phyloP scores from a whole-genome alignment of 805 yeast genomes.

The Pichia rugopelliculosa region DNA sequence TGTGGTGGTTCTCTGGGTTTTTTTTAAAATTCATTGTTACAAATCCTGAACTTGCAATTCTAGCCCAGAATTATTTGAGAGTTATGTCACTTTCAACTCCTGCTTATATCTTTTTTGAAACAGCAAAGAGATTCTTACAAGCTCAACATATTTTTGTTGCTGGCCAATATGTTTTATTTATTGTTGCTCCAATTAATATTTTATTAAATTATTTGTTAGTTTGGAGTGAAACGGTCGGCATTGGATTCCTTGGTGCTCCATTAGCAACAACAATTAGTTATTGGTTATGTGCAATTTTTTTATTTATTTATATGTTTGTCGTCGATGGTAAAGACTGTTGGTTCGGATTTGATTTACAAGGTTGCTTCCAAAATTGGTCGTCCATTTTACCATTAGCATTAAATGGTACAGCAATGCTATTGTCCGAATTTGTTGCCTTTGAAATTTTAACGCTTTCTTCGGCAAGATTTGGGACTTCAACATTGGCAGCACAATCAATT shows the following conservation, averaged over 20 bases:
- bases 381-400: conserved; percentile 39
- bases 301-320: conserved; percentile 46
- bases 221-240: conserved; percentile 46
- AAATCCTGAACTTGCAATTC: conserved; percentile 35
- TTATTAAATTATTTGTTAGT: conserved; percentile 58
- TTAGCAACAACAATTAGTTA: conserved; percentile 62
- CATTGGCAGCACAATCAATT: conserved; percentile 51
- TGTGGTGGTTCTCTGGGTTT: conserved; percentile 58
- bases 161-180: conserved; percentile 55
- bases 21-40: conserved; percentile 39
- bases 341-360: conserved; percentile 44
- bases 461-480: conserved; percentile 43
- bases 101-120: conserved; percentile 62
- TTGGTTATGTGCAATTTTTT: conserved; percentile 56
- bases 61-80: conserved; percentile 52
- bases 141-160: conserved; percentile 79
- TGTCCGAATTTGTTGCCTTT: conserved; percentile 51
- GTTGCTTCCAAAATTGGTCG: conserved; percentile 29
- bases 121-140: conserved; percentile 65
- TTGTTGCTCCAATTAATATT: conserved; percentile 69
- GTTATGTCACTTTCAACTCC: conserved; percentile 60
- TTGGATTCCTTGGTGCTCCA: conserved; percentile 75
- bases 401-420: conserved; percentile 47
- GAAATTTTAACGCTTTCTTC: conserved; percentile 48
- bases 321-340: conserved; percentile 66